A percentile compares a stretch with the other conserved stretches of the same genome.
These are phyloP conservation scores for Astrothelium subdiscretum DNA, from an alignment of 495 filamentous ascomycete genomes.

Conservation along the genomic window DNA sequence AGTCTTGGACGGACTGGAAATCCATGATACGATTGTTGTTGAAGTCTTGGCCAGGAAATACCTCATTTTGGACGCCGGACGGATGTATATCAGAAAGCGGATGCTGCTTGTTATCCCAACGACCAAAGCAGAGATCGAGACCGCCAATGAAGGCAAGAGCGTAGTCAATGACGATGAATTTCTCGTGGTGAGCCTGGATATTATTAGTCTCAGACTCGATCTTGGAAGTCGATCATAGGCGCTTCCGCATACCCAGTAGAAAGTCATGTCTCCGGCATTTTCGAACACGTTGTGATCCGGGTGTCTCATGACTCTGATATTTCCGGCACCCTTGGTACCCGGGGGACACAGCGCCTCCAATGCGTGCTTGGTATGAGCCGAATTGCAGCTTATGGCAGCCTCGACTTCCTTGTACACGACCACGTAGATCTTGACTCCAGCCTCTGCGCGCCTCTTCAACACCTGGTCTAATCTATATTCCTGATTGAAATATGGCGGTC, in stretches of 20 bases:
- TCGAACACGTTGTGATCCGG: constrained; percentile 93
- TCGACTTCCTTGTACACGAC: constrained; percentile 86
- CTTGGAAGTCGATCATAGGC: not conserved
- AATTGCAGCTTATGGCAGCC: constrained; percentile 84
- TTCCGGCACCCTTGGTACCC: constrained; percentile 67
- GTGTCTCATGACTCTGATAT: constrained; percentile 83
- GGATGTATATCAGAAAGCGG: constrained; percentile 80
- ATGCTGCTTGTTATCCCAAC: constrained; percentile 84
- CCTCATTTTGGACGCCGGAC: constrained; percentile 62
- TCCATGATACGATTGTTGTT: constrained; percentile 91
- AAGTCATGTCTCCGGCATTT: constrained; percentile 90
- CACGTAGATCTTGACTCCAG: constrained; percentile 87
- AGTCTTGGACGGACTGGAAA: constrained; percentile 80
- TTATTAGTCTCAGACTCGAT: not conserved
- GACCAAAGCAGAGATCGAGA: constrained; percentile 89
- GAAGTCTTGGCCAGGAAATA: constrained; percentile 94
- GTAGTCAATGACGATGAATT: constrained; percentile 91
- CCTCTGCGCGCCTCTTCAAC: constrained; percentile 78
- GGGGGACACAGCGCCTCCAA: constrained; percentile 69
- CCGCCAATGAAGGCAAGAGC: constrained; percentile 83
- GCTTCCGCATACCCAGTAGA: constrained; percentile 58
- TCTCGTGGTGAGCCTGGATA: constrained; percentile 71
- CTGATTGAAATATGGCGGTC: constrained; percentile 67
- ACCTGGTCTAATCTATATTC: constrained; percentile 83
- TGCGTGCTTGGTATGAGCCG: constrained; percentile 81